These are phyloP conservation scores for Penicillium olsonii DNA, from an alignment of 2,329 filamentous ascomycete species.

Conservation along the genomic window DNA sequence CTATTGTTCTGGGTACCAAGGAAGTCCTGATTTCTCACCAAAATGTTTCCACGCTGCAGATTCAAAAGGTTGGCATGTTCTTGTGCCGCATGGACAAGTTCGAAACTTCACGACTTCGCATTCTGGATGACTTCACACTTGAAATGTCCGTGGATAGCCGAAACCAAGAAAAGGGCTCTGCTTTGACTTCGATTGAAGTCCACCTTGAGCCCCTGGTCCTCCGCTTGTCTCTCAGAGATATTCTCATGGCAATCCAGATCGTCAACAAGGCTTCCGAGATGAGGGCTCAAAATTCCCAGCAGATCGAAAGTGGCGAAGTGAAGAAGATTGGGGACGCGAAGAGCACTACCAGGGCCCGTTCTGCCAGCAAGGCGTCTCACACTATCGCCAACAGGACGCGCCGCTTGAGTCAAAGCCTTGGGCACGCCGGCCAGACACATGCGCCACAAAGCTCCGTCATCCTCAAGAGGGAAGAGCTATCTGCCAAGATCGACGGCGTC, in stretches of 20 bases:
- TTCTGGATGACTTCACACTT: constrained; percentile 94
- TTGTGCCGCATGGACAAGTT: constrained; percentile 98
- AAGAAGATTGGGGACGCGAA: constrained; percentile 52
- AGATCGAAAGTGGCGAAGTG: constrained; percentile 55
- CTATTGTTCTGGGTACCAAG: constrained; percentile 91
- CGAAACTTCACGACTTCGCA: constrained; percentile 83
- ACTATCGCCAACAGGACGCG: constrained; percentile 46
- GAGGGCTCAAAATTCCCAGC: constrained; percentile 56
- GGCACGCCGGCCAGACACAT: constrained; percentile 41
- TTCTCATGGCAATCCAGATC: constrained; percentile 90
- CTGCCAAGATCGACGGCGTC: constrained; percentile 82
- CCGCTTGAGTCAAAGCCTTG: constrained; percentile 46
- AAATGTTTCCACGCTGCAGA: constrained; percentile 88
- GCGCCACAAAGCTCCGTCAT: constrained; percentile 51
- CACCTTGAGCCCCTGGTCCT: constrained; percentile 90
- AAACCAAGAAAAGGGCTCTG: constrained; percentile 59
- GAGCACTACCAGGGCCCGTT: constrained; percentile 50
- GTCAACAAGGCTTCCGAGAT: constrained; percentile 87
- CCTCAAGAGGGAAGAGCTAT: constrained; percentile 74
- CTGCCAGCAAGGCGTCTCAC: constrained; percentile 45
- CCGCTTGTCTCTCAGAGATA: constrained; percentile 87
- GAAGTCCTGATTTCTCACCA: constrained; percentile 92
- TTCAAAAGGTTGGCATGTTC: constrained; percentile 97
- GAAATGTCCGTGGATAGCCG: constrained; percentile 82
- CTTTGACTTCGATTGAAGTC: constrained; percentile 75